These are phyloP conservation scores for Ramichloridium luteum DNA, from an alignment of 2,329 filamentous ascomycete genomes.

Conservation along the genomic window DNA sequence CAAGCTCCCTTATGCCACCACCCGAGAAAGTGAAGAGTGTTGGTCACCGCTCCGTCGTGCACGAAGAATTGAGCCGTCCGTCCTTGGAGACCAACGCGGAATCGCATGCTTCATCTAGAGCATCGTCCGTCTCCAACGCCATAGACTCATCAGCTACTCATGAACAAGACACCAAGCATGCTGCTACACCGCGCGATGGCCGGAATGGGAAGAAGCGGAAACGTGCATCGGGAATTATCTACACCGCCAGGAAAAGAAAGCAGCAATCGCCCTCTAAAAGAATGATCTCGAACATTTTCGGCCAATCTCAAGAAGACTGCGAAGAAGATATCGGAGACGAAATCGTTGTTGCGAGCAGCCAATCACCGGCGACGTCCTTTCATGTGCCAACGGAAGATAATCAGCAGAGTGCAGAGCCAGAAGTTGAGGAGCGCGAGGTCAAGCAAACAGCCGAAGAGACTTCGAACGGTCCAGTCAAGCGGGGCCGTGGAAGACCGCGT, in stretches of 20 bases:
- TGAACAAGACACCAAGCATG: no score
- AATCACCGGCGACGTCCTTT: slow-evolving; percentile 4
- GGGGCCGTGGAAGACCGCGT: slow-evolving; percentile 17
- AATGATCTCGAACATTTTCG: slow-evolving; percentile 15
- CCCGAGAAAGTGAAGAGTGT: no score
- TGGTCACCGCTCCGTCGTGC: no score
- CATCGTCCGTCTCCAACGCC: no score
- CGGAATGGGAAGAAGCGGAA: slow-evolving; percentile 19
- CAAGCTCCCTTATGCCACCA: no score
- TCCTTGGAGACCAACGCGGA: no score
- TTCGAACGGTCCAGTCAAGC: slow-evolving; percentile 10
- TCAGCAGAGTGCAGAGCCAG: neutral
- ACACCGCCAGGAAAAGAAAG: slow-evolving; percentile 19
- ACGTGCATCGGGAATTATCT: slow-evolving; percentile 8
- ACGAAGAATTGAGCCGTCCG: no score
- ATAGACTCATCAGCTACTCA: no score
- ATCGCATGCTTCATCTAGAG: no score
- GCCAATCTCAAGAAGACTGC: slow-evolving; percentile 13
- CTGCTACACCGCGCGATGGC: no score
- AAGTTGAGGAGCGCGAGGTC: neutral
- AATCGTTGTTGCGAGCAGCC: slow-evolving; percentile 27
- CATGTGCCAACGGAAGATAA: slow-evolving; percentile 3
- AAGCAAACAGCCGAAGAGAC: slow-evolving; percentile 3
- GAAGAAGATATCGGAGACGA: slow-evolving; percentile 27
- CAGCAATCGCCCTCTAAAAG: slow-evolving; percentile 19